Evolutionary conservation across 805 yeast species (phyloP), one percentile per base, ranked within the genome.

Genomic region (Ascoidea asiatica): DNA sequence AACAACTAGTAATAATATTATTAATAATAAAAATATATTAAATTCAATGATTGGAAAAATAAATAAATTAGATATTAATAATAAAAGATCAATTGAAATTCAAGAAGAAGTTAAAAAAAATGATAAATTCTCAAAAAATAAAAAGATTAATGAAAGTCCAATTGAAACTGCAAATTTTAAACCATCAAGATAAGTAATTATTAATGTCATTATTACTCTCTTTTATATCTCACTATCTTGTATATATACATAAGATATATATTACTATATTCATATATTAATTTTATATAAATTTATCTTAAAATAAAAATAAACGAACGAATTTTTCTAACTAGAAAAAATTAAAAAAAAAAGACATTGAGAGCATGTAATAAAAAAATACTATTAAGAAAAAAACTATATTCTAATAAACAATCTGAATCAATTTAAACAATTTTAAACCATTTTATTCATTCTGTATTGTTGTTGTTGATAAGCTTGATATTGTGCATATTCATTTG

Each of bases 91-190:
- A 37, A 53, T 56, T 21, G 45, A 44, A 13, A 71, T 65, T 48
- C 55, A 21, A 55, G 52, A 36, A 4, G 33, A 38, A 15, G 21
- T 7, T 7, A 18, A n/a, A 18, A 19, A 21, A 19, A n/a, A 21
- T 22, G 19, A 20, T 15, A 37, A 6, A 19, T 17, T 39, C 4
- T 13, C 20, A n/a, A 19, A 17, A 3, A 33, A 21, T 35, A 37
- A 46, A 40, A 35, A 40, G 23, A 38, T 38, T 22, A 43, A 44
- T 17, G 53, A 51, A 4, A 43, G 50, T 15, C 72, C 72, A 8
- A 65, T 69, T 19, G 58, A 62, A 41, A 41, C 64, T 3, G 65
- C 75, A 3, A 46, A 55, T 0, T 58, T 70, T 21, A 64, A 62
- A 46, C 70, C 73, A 23, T 57, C 65, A 46, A 45, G 53, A 39